A percentile compares a stretch with the other conserved stretches of the same genome.
Evolutionary conservation across 768 basidiomycete genomes (phyloP).

Genomic region (Macrolepiota fuliginosa): DNA sequence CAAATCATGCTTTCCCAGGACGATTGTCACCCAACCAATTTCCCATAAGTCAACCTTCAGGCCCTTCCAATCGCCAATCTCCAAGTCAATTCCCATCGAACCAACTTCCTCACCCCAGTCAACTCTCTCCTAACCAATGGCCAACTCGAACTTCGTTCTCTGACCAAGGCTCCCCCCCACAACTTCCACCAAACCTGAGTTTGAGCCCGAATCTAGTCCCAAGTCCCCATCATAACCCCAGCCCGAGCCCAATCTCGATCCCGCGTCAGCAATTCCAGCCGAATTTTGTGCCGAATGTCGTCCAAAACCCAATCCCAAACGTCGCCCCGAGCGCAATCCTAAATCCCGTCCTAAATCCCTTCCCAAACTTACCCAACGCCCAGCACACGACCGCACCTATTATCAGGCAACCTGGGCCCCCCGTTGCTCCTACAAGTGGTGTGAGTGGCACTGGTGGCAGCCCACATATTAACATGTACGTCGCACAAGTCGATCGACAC

Average conservation of each 20-base stretch:
- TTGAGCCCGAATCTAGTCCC: neutral
- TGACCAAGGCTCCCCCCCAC: neutral
- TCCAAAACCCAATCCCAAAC: neutral
- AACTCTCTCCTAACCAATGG: conserved; percentile 4
- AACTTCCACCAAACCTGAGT: neutral
- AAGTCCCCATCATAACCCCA: neutral
- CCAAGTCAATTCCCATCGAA: neutral
- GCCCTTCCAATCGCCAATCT: neutral
- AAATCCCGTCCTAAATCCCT: neutral
- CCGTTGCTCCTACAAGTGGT: neutral
- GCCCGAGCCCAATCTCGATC: neutral
- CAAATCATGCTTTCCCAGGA: neutral
- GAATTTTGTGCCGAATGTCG: neutral
- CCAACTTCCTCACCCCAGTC: conserved; percentile 3
- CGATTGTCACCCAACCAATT: neutral
- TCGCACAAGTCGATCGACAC: neutral
- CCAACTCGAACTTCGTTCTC: neutral
- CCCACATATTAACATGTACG: neutral
- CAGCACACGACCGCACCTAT: neutral
- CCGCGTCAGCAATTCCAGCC: neutral
- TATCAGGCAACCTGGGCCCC: neutral
- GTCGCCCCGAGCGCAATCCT: neutral
- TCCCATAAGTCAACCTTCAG: neutral
- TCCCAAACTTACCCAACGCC: neutral
- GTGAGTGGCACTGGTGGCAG: neutral